Conservation (phyloP, 2,329 filamentous ascomycete genomes). For the Penicillium expansum region DNA sequence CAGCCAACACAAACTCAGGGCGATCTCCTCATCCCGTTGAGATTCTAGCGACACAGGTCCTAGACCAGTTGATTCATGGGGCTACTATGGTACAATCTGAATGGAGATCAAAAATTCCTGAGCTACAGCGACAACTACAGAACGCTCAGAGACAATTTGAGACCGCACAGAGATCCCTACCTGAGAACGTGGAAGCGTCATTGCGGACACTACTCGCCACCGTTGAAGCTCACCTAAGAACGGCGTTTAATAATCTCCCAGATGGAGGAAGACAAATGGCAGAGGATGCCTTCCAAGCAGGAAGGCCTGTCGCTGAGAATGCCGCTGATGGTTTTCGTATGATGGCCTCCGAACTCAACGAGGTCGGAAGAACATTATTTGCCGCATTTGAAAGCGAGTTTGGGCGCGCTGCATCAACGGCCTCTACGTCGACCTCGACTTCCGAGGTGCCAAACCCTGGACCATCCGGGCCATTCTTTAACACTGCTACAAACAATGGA, state of each 20-base stretch:
- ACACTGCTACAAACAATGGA: background rate
- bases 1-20: constrained; percentile 11
- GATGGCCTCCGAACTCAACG: constrained; percentile 43
- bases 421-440: background rate
- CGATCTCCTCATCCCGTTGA: constrained; percentile 27
- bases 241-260: constrained; percentile 39
- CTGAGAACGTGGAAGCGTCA: constrained; percentile 36
- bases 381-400: constrained; percentile 39
- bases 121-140: constrained; percentile 38
- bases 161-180: constrained; percentile 35
- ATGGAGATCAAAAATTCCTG: constrained; percentile 36
- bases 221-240: constrained; percentile 39
- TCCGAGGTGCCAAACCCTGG: constrained; percentile 3
- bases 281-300: constrained; percentile 36
- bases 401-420: constrained; percentile 18
- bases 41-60: constrained; percentile 31
- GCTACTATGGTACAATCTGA: constrained; percentile 39
- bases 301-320: constrained; percentile 38
- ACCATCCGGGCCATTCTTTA: background rate
- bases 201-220: constrained; percentile 37
- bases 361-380: constrained; percentile 40
- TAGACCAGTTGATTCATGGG: constrained; percentile 35
- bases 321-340: constrained; percentile 39
- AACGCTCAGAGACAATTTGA: constrained; percentile 36
- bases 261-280: constrained; percentile 35